These are phyloP conservation scores for Tetrastigma voinierianum DNA, from an alignment of 164 flowering plant genomes.

Conservation along the genomic window DNA sequence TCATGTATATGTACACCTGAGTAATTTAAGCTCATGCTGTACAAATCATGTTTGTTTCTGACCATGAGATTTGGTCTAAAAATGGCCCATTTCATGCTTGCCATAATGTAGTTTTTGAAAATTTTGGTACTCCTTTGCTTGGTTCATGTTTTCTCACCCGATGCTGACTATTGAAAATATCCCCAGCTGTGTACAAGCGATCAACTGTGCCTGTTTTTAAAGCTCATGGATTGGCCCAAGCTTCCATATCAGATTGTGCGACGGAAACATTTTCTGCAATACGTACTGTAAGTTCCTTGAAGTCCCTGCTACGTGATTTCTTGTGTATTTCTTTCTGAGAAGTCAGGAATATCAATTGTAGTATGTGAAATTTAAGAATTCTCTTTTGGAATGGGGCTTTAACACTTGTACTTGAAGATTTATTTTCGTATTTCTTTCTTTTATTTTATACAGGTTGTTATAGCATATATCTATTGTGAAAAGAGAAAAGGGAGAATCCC, in stretches of 20 bases:
- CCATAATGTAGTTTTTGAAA: neutral
- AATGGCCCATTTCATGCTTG: neutral
- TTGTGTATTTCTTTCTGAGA: neutral
- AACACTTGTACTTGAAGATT: no score
- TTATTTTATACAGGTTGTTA: no score
- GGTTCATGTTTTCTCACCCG: neutral
- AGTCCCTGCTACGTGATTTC: neutral
- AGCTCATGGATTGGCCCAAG: conserved; percentile 89
- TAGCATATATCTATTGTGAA: no score
- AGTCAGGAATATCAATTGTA: neutral
- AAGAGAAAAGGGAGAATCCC: no score
- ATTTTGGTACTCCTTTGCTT: neutral
- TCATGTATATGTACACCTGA: neutral
- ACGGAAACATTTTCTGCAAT: conserved; percentile 93
- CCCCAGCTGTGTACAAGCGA: conserved; percentile 77
- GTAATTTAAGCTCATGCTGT: neutral
- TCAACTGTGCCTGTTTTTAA: conserved; percentile 88
- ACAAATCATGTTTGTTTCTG: neutral
- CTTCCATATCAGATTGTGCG: conserved; percentile 84
- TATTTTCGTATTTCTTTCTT: no score
- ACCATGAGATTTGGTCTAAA: neutral
- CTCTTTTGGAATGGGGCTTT: no score
- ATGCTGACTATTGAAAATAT: conserved; percentile 17
- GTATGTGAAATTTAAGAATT: neutral
- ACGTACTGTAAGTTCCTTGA: conserved; percentile 73